Evolutionary conservation across 1,139 yeast species (phyloP).

Genomic region (Candida sanyaensis): DNA sequence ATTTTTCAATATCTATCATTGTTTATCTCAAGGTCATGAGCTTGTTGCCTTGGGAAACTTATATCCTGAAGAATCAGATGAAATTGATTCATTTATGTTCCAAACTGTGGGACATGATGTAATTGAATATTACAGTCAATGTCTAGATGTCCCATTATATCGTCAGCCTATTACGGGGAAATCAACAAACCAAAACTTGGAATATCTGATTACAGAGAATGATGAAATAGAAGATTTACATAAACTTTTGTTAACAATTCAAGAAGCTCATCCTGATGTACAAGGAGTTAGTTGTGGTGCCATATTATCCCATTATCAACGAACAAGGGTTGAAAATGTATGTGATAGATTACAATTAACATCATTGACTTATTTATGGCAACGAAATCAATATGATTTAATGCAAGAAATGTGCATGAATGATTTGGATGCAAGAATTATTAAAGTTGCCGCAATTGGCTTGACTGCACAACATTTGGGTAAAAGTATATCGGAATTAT

Average conservation of each 20-base stretch:
- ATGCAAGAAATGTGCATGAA: constrained; percentile 80
- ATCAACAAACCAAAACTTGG: constrained; percentile 61
- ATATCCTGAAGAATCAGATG: constrained; percentile 64
- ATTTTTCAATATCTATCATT: constrained; percentile 83
- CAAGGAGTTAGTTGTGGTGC: constrained; percentile 95
- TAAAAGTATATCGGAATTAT: constrained; percentile 59
- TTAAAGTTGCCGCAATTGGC: constrained; percentile 94
- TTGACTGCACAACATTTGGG: constrained; percentile 68
- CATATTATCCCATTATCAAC: constrained; percentile 86
- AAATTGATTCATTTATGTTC: constrained; percentile 93
- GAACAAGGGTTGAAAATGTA: constrained; percentile 90
- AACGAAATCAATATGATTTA: constrained; percentile 73
- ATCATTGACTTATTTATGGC: constrained; percentile 84
- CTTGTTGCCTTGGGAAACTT: constrained; percentile 82
- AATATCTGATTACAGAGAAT: constrained; percentile 60
- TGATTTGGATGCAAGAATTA: constrained; percentile 77
- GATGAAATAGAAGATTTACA: constrained; percentile 89
- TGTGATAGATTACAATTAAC: constrained; percentile 72
- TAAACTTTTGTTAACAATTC: constrained; percentile 48
- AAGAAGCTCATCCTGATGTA: constrained; percentile 63
- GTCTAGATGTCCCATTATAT: constrained; percentile 79
- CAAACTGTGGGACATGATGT: constrained; percentile 97
- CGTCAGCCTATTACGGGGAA: constrained; percentile 65
- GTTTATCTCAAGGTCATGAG: constrained; percentile 81
- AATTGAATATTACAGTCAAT: constrained; percentile 62